Evolutionary conservation across 495 filamentous ascomycete genomes (phyloP).

Genomic region (Penicillium angulare): DNA sequence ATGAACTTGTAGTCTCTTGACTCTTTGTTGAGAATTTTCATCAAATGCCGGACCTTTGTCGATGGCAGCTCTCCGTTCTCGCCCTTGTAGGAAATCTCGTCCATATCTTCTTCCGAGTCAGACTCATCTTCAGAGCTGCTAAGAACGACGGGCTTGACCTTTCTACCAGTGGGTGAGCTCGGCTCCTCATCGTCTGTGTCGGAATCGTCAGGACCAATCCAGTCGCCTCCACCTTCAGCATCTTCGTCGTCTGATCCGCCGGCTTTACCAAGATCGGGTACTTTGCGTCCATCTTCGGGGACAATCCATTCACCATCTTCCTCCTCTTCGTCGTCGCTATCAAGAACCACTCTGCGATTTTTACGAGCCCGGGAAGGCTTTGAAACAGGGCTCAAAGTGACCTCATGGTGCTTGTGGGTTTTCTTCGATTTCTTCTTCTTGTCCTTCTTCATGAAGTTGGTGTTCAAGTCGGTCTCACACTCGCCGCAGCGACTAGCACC

Average conservation of each 20-base stretch:
- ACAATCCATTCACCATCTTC: slow-evolving; percentile 77
- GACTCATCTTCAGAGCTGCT: slow-evolving; percentile 22
- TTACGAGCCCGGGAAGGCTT: slow-evolving; percentile 40
- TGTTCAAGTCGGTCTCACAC: slow-evolving; percentile 67
- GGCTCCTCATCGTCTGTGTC: slow-evolving; percentile 49
- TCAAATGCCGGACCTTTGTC: slow-evolving; percentile 84
- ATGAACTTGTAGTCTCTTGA: slow-evolving; percentile 84
- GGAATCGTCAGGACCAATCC: slow-evolving; percentile 64
- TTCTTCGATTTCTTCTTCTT: slow-evolving; percentile 48
- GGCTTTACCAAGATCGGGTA: slow-evolving; percentile 65
- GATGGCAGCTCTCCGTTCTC: slow-evolving; percentile 64
- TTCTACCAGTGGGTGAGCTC: slow-evolving; percentile 33
- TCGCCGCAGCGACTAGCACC: slow-evolving; percentile 68
- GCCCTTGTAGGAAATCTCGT: slow-evolving; percentile 41
- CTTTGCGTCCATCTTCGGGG: slow-evolving; percentile 55
- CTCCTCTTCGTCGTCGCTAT: slow-evolving; percentile 68
- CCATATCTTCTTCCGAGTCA: slow-evolving; percentile 26
- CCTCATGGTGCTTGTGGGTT: slow-evolving; percentile 31
- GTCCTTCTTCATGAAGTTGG: slow-evolving; percentile 35
- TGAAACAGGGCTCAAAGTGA: slow-evolving; percentile 19
- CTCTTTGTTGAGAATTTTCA: slow-evolving; percentile 79
- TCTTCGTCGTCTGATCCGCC: slow-evolving; percentile 83
- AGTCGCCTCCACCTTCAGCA: slow-evolving; percentile 79
- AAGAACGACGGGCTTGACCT: slow-evolving; percentile 14
- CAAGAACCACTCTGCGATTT: slow-evolving; percentile 55